Base-by-base conservation (phyloP, 352 stramenopile species). In the Globisporangium perplexum region DNA sequence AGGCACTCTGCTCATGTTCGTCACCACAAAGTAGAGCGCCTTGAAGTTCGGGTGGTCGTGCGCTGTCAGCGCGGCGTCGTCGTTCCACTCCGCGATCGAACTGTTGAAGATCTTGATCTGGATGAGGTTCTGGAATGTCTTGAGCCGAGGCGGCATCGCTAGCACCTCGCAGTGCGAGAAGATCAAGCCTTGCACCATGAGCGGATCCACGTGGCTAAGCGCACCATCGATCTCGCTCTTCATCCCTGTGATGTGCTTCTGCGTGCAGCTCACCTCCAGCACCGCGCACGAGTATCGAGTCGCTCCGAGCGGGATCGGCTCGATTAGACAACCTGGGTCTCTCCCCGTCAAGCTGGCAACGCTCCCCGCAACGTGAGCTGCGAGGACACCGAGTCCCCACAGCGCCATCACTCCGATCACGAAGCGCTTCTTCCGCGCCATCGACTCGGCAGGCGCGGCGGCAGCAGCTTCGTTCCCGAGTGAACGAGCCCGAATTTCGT, bases 31-130 rank as follows among this genome's bases (percentile, higher is more conserved):
- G 47, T 38, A 44, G 20, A 53, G 31, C n/a, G 22, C 18, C 20
- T 44, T 18, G 10, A 67, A 18, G 1, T 6, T 20, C 1, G 26
- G 44, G 33, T 63, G 42, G n/a, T 42, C 26, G 2, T 26, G 8
- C 0, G 23, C 12, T 0, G 60, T 50, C 22, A 64, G 42, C 30
- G 55, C 55, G 6, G 55, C 51, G 14, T 53, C 33, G 4, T 48
- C 45, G 1, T 28, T 10, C 60, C 60, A 68, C 7, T 52, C 41
- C 15, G 59, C 44, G 3, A 68, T n/a, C 7, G 61, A 64, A 31
- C 55, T 60, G 51, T 68, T 68, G 51, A 53, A 55, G 17, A 68
- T 47, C 35, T 68, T 57, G 26, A 68, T 39, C 41, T 46, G 52
- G 7, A 55, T 15, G 22, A 69, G 35, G 31, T 54, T 50, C 12